Conservation (phyloP, 306 rosid species). For the Sechiopsis laciniata region DNA sequence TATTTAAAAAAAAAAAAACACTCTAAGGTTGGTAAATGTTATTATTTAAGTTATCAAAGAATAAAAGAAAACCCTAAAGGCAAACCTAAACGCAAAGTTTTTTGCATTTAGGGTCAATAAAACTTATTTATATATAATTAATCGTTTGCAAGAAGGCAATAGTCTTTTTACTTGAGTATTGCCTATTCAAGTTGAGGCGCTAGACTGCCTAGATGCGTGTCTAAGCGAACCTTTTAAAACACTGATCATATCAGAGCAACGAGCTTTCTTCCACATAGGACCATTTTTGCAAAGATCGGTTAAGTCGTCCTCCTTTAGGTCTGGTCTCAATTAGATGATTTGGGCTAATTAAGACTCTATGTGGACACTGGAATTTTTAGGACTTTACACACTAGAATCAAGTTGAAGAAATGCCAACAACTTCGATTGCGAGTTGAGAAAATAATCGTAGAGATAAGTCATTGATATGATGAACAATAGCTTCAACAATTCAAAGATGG, state of each 20-base stretch:
- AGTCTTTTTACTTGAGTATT: no score
- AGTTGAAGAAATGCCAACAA: background rate
- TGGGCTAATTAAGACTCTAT: background rate
- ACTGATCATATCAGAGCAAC: background rate
- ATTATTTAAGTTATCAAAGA: no score
- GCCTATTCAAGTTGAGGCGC: no score
- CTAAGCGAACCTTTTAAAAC: no score
- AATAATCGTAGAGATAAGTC: background rate
- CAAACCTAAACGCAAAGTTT: no score
- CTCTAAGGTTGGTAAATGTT: no score
- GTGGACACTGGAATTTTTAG: background rate
- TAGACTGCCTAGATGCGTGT: no score
- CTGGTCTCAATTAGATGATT: background rate
- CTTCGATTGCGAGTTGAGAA: background rate
- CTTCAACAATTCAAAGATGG: slow-evolving; percentile 11
- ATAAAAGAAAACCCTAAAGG: no score
- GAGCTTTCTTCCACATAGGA: background rate
- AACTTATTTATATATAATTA: no score
- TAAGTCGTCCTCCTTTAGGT: background rate
- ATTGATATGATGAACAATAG: background rate
- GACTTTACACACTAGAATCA: background rate
- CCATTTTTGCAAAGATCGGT: background rate
- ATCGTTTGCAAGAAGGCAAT: no score
- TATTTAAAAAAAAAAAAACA: no score
- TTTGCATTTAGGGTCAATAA: no score